These are phyloP conservation scores for Saposhnikovia divaricata DNA, from an alignment of 129 eudicot species.

Conservation along the genomic window DNA sequence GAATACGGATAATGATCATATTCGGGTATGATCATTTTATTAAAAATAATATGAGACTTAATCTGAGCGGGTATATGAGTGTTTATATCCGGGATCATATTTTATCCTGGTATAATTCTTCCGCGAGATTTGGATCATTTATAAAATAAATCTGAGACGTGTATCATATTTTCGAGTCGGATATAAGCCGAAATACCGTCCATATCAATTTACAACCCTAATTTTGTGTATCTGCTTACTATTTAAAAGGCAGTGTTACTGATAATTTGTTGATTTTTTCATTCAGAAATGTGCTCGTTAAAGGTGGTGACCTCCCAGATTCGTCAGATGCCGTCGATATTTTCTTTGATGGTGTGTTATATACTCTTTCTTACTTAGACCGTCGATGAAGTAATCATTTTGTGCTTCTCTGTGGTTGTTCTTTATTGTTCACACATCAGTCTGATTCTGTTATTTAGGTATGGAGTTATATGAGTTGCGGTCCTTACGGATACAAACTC, in stretches of 20 bases:
- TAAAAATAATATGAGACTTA: no score
- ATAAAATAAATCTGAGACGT: no score
- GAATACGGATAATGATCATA: no score
- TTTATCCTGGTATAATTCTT: no score
- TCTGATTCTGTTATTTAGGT: background rate
- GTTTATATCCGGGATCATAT: no score
- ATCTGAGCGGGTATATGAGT: no score
- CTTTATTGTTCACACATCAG: background rate
- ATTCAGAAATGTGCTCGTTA: conserved; percentile 76
- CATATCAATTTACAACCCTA: no score
- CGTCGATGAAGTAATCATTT: background rate
- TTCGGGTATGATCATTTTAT: no score
- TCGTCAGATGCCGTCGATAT: conserved; percentile 82
- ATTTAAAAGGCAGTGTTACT: conserved; percentile 4
- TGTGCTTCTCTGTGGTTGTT: background rate
- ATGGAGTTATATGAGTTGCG: conserved; percentile 60
- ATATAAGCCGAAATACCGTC: no score
- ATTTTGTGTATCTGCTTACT: background rate
- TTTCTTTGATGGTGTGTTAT: conserved; percentile 64
- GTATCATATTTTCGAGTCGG: no score
- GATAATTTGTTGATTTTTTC: background rate
- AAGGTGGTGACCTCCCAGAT: conserved; percentile 89
- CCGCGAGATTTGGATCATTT: no score
- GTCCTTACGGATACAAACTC: conserved; percentile 54
- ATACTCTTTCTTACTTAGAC: conserved; percentile 5